These are phyloP conservation scores for Tilletia indica DNA, from an alignment of 1,284 basidiomycete genomes.

Conservation along the genomic window DNA sequence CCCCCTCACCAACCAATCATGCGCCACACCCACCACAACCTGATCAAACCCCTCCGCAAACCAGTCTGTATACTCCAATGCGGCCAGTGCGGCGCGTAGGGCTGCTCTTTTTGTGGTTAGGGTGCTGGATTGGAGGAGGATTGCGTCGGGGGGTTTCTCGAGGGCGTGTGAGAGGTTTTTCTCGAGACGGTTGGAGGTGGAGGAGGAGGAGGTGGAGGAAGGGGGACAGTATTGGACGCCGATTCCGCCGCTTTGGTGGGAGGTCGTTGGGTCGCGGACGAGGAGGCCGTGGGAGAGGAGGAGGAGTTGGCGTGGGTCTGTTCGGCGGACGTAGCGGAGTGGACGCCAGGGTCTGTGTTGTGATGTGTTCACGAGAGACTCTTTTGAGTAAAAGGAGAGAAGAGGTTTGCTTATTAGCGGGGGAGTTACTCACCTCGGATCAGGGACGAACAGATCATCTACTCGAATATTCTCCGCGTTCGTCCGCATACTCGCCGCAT, in stretches of 20 bases:
- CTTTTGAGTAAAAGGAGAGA: too few species aligned
- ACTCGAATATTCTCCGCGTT: slow-evolving; percentile 26
- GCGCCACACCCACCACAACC: slow-evolving; percentile 49
- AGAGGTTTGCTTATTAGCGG: too few species aligned
- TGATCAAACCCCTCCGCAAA: slow-evolving; percentile 54
- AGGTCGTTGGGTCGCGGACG: background rate
- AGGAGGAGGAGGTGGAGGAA: background rate
- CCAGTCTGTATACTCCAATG: slow-evolving; percentile 48
- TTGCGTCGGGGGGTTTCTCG: slow-evolving; percentile 40
- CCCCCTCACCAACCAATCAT: slow-evolving; percentile 51
- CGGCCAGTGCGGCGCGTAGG: slow-evolving; percentile 46
- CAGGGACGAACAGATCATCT: slow-evolving; percentile 44
- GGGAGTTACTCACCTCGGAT: slow-evolving; percentile 32
- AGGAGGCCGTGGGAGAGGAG: slow-evolving; percentile 31
- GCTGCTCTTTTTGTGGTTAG: slow-evolving; percentile 36
- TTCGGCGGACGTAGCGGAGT: slow-evolving; percentile 48
- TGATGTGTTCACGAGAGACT: too few species aligned
- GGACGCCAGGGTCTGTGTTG: slow-evolving; percentile 34
- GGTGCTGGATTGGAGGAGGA: slow-evolving; percentile 23
- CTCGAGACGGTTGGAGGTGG: slow-evolving; percentile 28
- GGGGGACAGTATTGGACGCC: slow-evolving; percentile 27
- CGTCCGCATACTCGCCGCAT: slow-evolving; percentile 20
- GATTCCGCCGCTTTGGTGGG: slow-evolving; percentile 17
- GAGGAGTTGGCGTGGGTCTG: slow-evolving; percentile 51
- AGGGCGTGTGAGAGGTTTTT: slow-evolving; percentile 46